Conservation (phyloP, 768 basidiomycete genomes). For the Strobilomyces confusus region DNA sequence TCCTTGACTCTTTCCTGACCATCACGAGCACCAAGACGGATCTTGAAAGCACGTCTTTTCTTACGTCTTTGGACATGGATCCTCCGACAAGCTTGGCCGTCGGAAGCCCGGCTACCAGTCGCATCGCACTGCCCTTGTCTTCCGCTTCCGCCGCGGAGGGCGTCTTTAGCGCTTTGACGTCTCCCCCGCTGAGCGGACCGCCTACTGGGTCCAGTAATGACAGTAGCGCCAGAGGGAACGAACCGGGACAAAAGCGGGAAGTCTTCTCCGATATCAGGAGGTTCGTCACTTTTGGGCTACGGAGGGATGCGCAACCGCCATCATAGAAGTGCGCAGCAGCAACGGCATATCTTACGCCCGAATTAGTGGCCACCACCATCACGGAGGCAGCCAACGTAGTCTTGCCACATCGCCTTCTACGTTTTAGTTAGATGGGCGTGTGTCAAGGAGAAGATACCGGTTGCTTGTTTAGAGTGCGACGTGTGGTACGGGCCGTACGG, state of each 20-base stretch:
- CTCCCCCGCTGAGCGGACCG: constrained; percentile 62
- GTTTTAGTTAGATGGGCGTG: constrained; percentile 1
- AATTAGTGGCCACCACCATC: background rate
- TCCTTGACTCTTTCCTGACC: constrained; percentile 88
- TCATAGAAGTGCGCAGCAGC: constrained; percentile 9
- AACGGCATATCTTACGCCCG: background rate
- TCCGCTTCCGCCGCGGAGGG: constrained; percentile 41
- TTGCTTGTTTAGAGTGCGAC: constrained; percentile 11
- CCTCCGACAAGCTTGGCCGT: constrained; percentile 57
- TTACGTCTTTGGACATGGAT: constrained; percentile 95
- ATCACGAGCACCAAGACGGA: constrained; percentile 91
- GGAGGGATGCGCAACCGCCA: constrained; percentile 55
- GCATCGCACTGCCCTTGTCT: constrained; percentile 49
- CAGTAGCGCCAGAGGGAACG: constrained; percentile 37
- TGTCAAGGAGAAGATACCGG: background rate
- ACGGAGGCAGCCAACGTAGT: background rate
- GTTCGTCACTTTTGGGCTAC: constrained; percentile 84
- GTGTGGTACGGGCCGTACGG: constrained; percentile 5
- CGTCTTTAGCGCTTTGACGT: constrained; percentile 53
- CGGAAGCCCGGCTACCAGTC: constrained; percentile 63
- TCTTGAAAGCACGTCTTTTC: constrained; percentile 85
- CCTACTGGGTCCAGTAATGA: constrained; percentile 56
- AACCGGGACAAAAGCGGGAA: constrained; percentile 54
- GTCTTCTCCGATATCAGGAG: constrained; percentile 87
- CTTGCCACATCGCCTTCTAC: constrained; percentile 11